Base-by-base conservation (phyloP, 306 rosid species). In the Gastrolobium bilobum region DNA sequence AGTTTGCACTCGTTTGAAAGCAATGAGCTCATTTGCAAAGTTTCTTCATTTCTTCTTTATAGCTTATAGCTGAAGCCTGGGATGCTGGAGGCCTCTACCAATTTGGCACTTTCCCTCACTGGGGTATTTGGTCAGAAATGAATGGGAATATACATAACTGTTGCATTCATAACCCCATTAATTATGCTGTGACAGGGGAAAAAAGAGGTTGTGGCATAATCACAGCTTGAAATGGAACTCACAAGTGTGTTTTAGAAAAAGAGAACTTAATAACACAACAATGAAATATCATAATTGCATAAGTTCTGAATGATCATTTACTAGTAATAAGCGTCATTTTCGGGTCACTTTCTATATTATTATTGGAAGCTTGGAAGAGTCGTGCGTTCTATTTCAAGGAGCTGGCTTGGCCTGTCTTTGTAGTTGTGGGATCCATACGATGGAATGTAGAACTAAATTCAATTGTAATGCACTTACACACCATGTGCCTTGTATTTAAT, bases 1-100 rank as follows among this genome's bases (percentile, higher is more conserved):
- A 64, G 47, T 53, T 75, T 81, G 65, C 68, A 66, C 40, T 75
- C 33, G 40, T 79, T 44, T 59, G 58, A 30, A 71, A 75, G 76
- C 70, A 34, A 51, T 58, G 67, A 79, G 68, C 81, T 82, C 66
- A 66, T 10, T 50, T 60, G 73, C 39, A 5, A 1, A 43, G 38
- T 73, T 53, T 79, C 65, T 78, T 73, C 34, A 74, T 73, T 77
- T 79, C 73, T 29, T 80, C 63, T 82, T 82, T 65, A 54, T 79
- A 95, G 99, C 97, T 95, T 73, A 89, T 92, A 86, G 98, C 99
- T 77, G 99, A 95, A 85, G 98, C 99, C 76, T 95, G 99, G 99
- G 99, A 95, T 87, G 80, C 97, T 2, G 99, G 97, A 57, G 98
- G 99, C 81, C 87, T 92, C 51, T 95, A 95, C 89, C 99, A 95